Conservation (phyloP, 805 yeast genomes). For the Kuraishia hungarica region DNA sequence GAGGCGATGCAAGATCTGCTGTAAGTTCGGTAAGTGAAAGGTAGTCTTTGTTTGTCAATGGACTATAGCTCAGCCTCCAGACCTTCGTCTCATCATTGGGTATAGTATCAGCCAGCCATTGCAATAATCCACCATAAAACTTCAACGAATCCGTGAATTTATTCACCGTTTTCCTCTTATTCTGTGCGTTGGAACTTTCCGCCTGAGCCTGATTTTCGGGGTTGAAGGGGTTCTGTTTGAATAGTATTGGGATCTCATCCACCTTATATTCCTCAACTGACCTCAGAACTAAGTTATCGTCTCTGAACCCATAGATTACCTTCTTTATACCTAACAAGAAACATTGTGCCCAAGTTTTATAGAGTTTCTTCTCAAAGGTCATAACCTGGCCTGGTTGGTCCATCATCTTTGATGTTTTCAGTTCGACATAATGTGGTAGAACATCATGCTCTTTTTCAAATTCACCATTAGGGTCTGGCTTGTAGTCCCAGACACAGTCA, state of each 20-base stretch:
- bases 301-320: constrained; percentile 81
- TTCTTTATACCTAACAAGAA: constrained; percentile 80
- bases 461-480: constrained; percentile 33
- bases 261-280: constrained; percentile 71
- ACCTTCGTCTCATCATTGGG: constrained; percentile 44
- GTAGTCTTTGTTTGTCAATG: constrained; percentile 39
- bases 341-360: constrained; percentile 88
- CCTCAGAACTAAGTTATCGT: constrained; percentile 53
- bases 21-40: constrained; percentile 37
- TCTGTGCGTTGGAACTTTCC: constrained; percentile 23
- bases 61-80: constrained; percentile 49
- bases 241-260: constrained; percentile 65
- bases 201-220: constrained; percentile 11
- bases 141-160: constrained; percentile 73
- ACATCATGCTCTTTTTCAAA: constrained; percentile 29
- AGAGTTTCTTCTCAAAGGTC: constrained; percentile 67
- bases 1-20: constrained; percentile 15
- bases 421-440: constrained; percentile 71
- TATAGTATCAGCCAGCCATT: constrained; percentile 58
- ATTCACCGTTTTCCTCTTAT: constrained; percentile 28
- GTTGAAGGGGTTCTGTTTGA: constrained; percentile 42
- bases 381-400: constrained; percentile 47
- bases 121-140: constrained; percentile 79
- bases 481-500: constrained; percentile 82
- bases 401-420: constrained; percentile 63